phyloP scores from a whole-genome alignment of 2,329 filamentous ascomycete species.

The Simplicillium aogashimaense region DNA sequence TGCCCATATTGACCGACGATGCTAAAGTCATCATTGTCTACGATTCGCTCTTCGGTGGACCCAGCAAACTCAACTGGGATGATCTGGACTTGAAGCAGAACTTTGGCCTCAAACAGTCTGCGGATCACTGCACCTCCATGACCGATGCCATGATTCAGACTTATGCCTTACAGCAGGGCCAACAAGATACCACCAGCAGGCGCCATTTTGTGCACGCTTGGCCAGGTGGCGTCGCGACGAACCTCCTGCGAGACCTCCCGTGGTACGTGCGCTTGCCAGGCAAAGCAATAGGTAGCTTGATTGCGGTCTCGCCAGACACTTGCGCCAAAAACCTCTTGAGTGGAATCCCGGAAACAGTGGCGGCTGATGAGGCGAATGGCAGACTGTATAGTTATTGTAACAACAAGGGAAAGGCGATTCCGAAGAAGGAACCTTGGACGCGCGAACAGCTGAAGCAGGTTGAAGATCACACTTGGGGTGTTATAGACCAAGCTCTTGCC shows the following conservation, averaged over 20 bases:
- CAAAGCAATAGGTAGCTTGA: conserved; percentile 4
- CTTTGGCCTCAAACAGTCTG: conserved; percentile 9
- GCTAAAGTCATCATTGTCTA: conserved; percentile 29
- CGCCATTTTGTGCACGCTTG: conserved; percentile 28
- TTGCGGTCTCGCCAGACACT: no score
- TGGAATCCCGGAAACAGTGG: no score
- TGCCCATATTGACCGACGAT: conserved; percentile 22
- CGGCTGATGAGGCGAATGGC: conserved; percentile 8
- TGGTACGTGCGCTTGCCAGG: conserved; percentile 14
- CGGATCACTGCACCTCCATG: no score
- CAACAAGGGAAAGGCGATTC: conserved; percentile 15
- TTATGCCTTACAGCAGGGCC: conserved; percentile 13
- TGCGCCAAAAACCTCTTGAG: no score
- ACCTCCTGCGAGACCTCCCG: conserved; percentile 18
- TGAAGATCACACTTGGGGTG: conserved; percentile 19
- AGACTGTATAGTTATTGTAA: conserved; percentile 18
- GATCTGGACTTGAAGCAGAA: conserved; percentile 27
- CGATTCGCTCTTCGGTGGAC: conserved; percentile 18
- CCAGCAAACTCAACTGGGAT: conserved; percentile 22
- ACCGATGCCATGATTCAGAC: no score
- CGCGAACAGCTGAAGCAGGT: conserved; percentile 17
- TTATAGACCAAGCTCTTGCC: conserved; percentile 11
- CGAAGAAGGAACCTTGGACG: conserved; percentile 16
- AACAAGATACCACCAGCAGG: conserved; percentile 12
- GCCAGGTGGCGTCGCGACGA: conserved; percentile 27